Conservation (phyloP, 2,329 filamentous ascomycete species). For the Sclerotinia minor region DNA sequence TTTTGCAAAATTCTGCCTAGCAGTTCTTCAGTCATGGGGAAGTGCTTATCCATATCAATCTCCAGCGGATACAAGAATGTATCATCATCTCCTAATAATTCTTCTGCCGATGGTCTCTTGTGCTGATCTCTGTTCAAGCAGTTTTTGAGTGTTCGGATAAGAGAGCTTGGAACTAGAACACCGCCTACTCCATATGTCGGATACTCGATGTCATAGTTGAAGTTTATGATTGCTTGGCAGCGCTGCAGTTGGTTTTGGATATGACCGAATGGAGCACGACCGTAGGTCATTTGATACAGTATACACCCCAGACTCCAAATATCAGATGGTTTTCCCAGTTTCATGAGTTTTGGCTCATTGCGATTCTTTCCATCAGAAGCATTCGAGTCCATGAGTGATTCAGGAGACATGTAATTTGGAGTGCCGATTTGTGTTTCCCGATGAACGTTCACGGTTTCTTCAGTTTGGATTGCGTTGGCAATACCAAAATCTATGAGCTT, state of each 20-base stretch:
- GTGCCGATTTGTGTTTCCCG: slow-evolving; percentile 94
- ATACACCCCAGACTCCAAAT: slow-evolving; percentile 97
- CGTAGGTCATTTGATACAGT: slow-evolving; percentile 96
- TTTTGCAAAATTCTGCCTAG: slow-evolving; percentile 63
- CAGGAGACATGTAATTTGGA: slow-evolving; percentile 98
- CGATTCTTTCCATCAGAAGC: slow-evolving; percentile 48
- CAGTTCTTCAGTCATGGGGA: slow-evolving; percentile 63
- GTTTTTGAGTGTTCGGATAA: slow-evolving; percentile 61
- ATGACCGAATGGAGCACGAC: slow-evolving; percentile 91
- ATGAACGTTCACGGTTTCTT: slow-evolving; percentile 96
- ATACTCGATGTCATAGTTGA: slow-evolving; percentile 70
- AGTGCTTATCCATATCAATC: slow-evolving; percentile 49
- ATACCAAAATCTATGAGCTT: slow-evolving; percentile 99
- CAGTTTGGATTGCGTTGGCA: slow-evolving; percentile 92
- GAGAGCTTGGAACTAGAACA: slow-evolving; percentile 56
- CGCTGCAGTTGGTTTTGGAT: slow-evolving; percentile 84
- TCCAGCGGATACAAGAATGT: slow-evolving; percentile 65
- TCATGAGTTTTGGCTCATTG: slow-evolving; percentile 73
- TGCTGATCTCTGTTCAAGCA: slow-evolving; percentile 64
- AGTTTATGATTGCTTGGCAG: slow-evolving; percentile 84
- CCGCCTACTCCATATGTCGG: slow-evolving; percentile 68
- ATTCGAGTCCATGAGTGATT: slow-evolving; percentile 87
- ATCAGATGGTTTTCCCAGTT: slow-evolving; percentile 92
- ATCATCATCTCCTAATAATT: slow-evolving; percentile 59
- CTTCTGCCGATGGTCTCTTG: slow-evolving; percentile 62